Base-by-base conservation (phyloP, 345 rosid genomes). In the Cardiospermum halicacabum region DNA sequence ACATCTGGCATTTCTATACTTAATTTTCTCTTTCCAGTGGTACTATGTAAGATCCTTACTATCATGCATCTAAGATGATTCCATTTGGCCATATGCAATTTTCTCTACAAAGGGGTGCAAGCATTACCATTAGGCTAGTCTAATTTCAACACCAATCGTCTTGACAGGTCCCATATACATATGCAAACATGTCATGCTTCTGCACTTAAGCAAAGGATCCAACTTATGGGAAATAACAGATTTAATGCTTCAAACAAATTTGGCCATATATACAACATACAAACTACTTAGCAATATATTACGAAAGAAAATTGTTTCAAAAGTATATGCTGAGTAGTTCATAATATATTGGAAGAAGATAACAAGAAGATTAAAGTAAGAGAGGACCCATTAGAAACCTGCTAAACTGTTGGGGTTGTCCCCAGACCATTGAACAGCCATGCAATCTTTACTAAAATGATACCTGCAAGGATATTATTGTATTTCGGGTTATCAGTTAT, bases 361-460 rank as follows among this genome's bases (percentile, higher is more conserved):
- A 40, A 50, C 22, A 55, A 66, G 12, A 5, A 30, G 13, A 60
- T 36, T 31, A 34, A 45, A 16, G n/a, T 16, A 28, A 56, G 19
- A 68, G 47, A 10, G 3, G 11, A 31, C 47, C 65, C 39, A 65
- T 48, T 27, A 42, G 3, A 64, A 64, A 89, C 98, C 97, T 75
- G 99, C 99, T 74, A 94, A 84, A 75, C 99, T 94, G 81, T 88
- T 91, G 45, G 99, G 99, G 64, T 94, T 94, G 81, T 94, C 99
- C 79, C 97, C 99, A 39, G 99, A 91, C 91, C 99, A 91, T 73
- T 94, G 97, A 72, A 91, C 78, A 39, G 84, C 91, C 79, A 84
- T 69, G 69, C 99, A 94, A 36, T 82, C 70, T 75, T 85, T 77
- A 32, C 68, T 69, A 73, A 94, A 94, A 62, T 83, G 77, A 53